Conservation (phyloP, 495 filamentous ascomycete genomes). For the Annulohypoxylon bovei region DNA sequence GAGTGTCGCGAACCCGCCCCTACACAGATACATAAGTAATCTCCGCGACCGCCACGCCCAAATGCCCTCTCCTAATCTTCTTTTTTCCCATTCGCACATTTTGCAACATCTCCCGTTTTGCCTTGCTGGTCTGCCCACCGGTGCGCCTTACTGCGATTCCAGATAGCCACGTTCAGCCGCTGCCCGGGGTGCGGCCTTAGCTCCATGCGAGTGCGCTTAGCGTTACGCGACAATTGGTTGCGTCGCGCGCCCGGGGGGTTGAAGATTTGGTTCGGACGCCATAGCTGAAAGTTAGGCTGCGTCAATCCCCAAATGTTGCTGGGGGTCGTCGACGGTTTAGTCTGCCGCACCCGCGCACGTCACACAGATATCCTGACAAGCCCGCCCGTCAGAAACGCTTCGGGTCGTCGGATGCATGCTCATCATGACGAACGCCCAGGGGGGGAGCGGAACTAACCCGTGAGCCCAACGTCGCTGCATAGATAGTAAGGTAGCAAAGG, state of each 20-base stretch:
- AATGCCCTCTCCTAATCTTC: not conserved
- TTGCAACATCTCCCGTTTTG: conserved; percentile 7
- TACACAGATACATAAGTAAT: not conserved
- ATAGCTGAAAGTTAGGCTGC: conserved; percentile 31
- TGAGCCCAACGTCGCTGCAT: conserved; percentile 12
- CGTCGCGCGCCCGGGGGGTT: not conserved
- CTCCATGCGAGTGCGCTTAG: conserved; percentile 24
- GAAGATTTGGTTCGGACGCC: conserved; percentile 13
- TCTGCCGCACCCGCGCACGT: not conserved
- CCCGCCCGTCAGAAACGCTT: not conserved
- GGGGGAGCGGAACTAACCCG: not conserved
- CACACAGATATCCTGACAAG: not conserved
- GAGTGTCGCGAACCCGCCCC: not conserved
- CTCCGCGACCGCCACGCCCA: not conserved
- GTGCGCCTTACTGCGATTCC: conserved; percentile 6
- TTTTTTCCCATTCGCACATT: not conserved
- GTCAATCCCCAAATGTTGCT: not conserved
- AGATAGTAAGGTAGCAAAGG: not conserved
- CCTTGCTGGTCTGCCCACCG: conserved; percentile 21
- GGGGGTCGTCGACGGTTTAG: not conserved
- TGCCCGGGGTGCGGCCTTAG: conserved; percentile 13
- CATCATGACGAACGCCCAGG: not conserved
- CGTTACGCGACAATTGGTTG: conserved; percentile 8
- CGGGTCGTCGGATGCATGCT: not conserved
- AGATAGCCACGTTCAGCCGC: conserved; percentile 20